Base-by-base conservation (phyloP, 257 asterid genomes). In the Fraxinus americana region DNA sequence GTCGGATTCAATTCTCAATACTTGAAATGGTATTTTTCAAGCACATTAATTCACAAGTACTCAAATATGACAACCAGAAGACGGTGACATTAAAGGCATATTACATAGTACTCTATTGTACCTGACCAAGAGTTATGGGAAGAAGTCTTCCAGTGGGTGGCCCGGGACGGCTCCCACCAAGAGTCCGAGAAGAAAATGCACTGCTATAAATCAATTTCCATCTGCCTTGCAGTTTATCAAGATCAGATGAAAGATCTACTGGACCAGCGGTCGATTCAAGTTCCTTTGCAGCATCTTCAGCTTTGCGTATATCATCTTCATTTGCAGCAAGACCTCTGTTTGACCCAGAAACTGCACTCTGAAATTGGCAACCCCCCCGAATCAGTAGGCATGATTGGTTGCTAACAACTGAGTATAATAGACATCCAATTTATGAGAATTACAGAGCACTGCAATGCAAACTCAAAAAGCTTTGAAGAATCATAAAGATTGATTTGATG, bases 161-260 rank as follows among this genome's bases (percentile, higher is more conserved):
- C 12, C 99, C 99, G 25, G 99, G 98, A 71, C 98, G 98, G 81
- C 97, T 90, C 79, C 99, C 99, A 54, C 99, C 99, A n/a, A 95
- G 93, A 67, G 98, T 91, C 7, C 91, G 87, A 61, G 97, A 86
- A 4, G 99, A 95, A 81, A 95, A 95, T 34, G 97, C 99, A 75
- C 97, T 95, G 87, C 98, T 95, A 82, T 95, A 95, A 61, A 93
- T 84, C 77, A 93, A 82, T 84, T 86, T 95, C 99, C 99, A 95
- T 84, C 88, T 88, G 7, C 99, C 98, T 83, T 93, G 99, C 38
- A 93, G 88, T 78, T 87, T 87, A 82, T 95, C 99, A 43, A 91
- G 83, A 73, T 88, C 88, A 29, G 71, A 79, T 34, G 85, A 52
- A n/a, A 95, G 90, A 83, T 93, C 86, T 7, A 95, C 91, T 17